Conservation (phyloP, 306 rosid species). For the Benincasa hispida region DNA sequence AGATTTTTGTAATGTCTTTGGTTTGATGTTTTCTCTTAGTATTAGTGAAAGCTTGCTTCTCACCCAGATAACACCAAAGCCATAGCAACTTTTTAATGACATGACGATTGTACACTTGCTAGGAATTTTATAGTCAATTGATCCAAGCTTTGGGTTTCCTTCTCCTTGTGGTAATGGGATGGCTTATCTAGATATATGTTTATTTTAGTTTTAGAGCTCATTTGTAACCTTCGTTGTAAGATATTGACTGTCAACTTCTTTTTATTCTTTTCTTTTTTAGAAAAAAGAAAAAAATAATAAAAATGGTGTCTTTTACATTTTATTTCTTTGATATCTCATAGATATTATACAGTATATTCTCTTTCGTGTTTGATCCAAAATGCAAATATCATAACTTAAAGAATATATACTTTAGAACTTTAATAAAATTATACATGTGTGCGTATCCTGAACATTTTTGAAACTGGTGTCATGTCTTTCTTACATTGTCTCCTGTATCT, state of each 20-base stretch:
- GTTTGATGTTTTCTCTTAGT: background rate
- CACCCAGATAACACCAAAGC: background rate
- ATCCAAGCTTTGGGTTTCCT: background rate
- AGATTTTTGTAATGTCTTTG: background rate
- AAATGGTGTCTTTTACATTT: too few species aligned
- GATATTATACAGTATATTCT: too few species aligned
- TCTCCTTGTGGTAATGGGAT: background rate
- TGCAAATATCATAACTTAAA: background rate
- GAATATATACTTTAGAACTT: background rate
- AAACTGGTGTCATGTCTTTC: background rate
- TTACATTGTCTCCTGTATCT: background rate
- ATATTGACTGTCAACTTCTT: too few species aligned
- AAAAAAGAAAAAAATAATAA: too few species aligned
- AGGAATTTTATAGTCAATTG: background rate
- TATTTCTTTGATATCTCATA: too few species aligned
- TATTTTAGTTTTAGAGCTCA: too few species aligned
- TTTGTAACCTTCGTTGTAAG: too few species aligned
- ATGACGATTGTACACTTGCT: background rate
- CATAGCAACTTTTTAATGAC: background rate
- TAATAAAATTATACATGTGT: background rate
- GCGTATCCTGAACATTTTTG: background rate
- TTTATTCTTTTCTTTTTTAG: too few species aligned
- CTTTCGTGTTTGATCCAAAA: too few species aligned
- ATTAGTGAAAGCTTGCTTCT: background rate
- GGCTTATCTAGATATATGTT: background rate